Evolutionary conservation across 441 rosid genomes (phyloP), one percentile per base, ranked within the genome.

Genomic region (Erodium texanum): DNA sequence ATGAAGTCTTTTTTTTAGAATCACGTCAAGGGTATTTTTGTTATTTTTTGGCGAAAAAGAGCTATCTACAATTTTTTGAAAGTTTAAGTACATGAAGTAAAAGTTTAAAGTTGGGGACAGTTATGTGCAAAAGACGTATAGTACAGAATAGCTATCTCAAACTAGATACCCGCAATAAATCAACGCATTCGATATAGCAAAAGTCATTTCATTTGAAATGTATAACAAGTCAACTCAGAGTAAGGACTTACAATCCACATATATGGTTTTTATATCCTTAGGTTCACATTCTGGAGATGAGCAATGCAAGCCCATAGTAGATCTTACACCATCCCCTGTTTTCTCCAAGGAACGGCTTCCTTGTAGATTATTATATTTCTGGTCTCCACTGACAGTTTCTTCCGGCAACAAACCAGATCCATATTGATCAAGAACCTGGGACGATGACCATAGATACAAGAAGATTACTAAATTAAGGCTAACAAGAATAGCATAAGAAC

Each of bases 231-330:
- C 59, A 52, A n/a, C 18, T 16, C 62, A 59, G 64, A 66, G 20
- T 64, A 70, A 36, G 8, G 41, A 88, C 99, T 89, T 80, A 94
- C 99, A 87, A 69, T 94, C 99, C 9, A 94, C 82, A 59, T 92
- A 94, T 75, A 94, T 94, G 83, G 87, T 94, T 84, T 94, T 94
- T 76, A 94, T 94, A 69, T 87, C 98, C 73, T 84, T 87, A 16
- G 79, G 73, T 62, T 87, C 97, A 54, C 73, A 79, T 45, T 92
- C 93, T 38, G 94, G 91, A 64, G 98, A 87, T 62, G 71, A 64
- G 24, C 85, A 79, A 19, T 78, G 66, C 65, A 71, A 67, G 61
- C 75, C 71, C 52, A 77, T 48, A 69, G 77, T 67, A 22, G 80
- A 74, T 74, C 86, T 85, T 64, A 76, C 45, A 69, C 71, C 74